A percentile compares a stretch with the other conserved stretches of the same genome.
Conservation (phyloP, 2,329 filamentous ascomycete species). For the Stemphylium beticola region DNA sequence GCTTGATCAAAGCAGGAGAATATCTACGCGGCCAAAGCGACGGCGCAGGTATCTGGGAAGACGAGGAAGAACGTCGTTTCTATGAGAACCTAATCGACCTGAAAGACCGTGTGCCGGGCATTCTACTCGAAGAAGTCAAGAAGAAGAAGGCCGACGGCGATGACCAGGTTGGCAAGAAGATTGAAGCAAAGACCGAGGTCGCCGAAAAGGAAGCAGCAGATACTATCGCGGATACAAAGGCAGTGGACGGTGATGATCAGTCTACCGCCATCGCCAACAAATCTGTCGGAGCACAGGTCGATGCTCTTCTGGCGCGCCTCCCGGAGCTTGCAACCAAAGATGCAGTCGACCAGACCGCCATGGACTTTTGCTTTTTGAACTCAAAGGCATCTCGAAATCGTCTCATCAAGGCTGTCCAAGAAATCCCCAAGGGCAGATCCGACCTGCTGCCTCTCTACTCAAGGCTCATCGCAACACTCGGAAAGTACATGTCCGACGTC, state of each 20-base stretch:
- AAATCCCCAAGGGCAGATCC: slow-evolving; percentile 90
- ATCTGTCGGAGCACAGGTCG: slow-evolving; percentile 95
- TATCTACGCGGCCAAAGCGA: slow-evolving; percentile 90
- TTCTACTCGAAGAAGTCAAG: slow-evolving; percentile 90
- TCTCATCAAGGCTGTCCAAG: slow-evolving; percentile 88
- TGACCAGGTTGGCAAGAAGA: slow-evolving; percentile 80
- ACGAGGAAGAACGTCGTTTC: slow-evolving; percentile 96
- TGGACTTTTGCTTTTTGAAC: slow-evolving; percentile 98
- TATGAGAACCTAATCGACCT: slow-evolving; percentile 97
- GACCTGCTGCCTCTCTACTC: slow-evolving; percentile 91
- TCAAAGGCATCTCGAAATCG: slow-evolving; percentile 97
- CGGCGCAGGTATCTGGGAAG: slow-evolving; percentile 95
- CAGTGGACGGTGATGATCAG: slow-evolving; percentile 72
- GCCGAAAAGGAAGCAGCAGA: slow-evolving; percentile 51
- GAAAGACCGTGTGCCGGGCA: slow-evolving; percentile 92
- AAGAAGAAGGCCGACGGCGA: slow-evolving; percentile 88
- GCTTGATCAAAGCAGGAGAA: slow-evolving; percentile 90
- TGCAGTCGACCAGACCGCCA: slow-evolving; percentile 85
- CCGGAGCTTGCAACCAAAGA: slow-evolving; percentile 93
- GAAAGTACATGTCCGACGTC: slow-evolving; percentile 93
- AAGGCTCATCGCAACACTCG: slow-evolving; percentile 89
- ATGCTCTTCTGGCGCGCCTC: slow-evolving; percentile 84
- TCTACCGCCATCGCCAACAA: slow-evolving; percentile 97
- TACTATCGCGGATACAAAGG: slow-evolving; percentile 55
- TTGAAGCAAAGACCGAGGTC: slow-evolving; percentile 55